A percentile compares a stretch with the other conserved stretches of the same genome.
Evolutionary conservation across 306 rosid genomes (phyloP).

Genomic region (Mimosa bimucronata): DNA sequence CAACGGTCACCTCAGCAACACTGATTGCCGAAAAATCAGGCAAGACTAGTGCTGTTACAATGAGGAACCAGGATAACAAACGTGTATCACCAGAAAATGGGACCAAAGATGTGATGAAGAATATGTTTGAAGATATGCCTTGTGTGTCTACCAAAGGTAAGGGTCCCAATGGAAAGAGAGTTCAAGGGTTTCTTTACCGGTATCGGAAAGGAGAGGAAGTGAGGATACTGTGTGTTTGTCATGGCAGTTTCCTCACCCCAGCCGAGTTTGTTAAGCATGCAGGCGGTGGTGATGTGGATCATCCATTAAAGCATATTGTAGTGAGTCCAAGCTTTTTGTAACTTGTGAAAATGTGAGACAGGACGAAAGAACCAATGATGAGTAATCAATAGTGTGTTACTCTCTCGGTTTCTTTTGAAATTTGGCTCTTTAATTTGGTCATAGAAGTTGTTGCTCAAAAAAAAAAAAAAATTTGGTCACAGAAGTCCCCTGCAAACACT

Average conservation of each 20-base stretch:
- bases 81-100: background rate
- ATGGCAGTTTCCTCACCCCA: conserved; percentile 50
- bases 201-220: conserved; percentile 34
- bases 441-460: too few species aligned
- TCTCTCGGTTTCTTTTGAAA: background rate
- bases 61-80: background rate
- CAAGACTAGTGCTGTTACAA: background rate
- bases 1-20: background rate
- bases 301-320: conserved; percentile 59
- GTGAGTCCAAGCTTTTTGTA: conserved; percentile 27
- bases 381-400: background rate
- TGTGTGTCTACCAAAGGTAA: conserved; percentile 50
- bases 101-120: conserved; percentile 30
- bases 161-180: conserved; percentile 31
- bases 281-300: conserved; percentile 12
- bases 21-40: background rate
- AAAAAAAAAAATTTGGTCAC: background rate
- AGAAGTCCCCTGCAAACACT: background rate
- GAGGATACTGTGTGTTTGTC: conserved; percentile 61
- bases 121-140: conserved; percentile 58
- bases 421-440: background rate
- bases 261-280: conserved; percentile 5
- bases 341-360: background rate
- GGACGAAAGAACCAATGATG: background rate
- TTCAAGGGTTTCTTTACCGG: conserved; percentile 10